These are phyloP conservation scores for Neurospora sp. DNA, from an alignment of 495 filamentous ascomycete species.

Conservation along the genomic window DNA sequence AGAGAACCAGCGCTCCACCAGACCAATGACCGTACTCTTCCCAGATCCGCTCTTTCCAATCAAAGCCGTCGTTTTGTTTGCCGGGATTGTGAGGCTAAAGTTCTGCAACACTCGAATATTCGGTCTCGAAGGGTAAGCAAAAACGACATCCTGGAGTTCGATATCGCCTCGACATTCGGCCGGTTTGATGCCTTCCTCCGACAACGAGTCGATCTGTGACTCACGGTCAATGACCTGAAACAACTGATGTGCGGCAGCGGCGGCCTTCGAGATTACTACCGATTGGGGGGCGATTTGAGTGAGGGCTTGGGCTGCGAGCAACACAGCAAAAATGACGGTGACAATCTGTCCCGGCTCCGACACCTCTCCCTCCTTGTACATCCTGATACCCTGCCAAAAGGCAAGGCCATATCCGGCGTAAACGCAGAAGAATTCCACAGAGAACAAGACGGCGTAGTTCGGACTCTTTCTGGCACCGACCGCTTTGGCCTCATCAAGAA, in stretches of 20 bases:
- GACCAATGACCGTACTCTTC: conserved; percentile 78
- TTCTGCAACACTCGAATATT: conserved; percentile 46
- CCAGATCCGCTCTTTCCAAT: conserved; percentile 72
- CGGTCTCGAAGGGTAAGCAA: conserved; percentile 55
- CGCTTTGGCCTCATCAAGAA: conserved; percentile 41
- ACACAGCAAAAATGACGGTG: conserved; percentile 24
- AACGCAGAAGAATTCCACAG: conserved; percentile 27
- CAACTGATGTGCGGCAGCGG: conserved; percentile 39
- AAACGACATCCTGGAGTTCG: conserved; percentile 43
- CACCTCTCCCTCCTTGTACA: conserved; percentile 28
- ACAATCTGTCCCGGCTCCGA: conserved; percentile 32
- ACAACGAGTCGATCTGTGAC: conserved; percentile 29
- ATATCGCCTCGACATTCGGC: conserved; percentile 36
- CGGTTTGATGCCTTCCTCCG: conserved; percentile 27
- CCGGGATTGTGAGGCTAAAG: conserved; percentile 45
- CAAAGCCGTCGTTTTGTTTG: conserved; percentile 73
- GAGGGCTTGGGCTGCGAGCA: conserved; percentile 20
- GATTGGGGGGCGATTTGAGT: conserved; percentile 38
- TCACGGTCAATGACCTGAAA: conserved; percentile 42
- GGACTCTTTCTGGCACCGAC: conserved; percentile 39
- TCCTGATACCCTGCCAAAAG: conserved; percentile 41
- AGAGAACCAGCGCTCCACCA: conserved; percentile 84
- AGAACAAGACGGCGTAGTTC: conserved; percentile 23
- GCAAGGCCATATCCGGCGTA: conserved; percentile 29
- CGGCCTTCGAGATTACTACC: conserved; percentile 36